Evolutionary conservation across 495 filamentous ascomycete genomes (phyloP).

Genomic region (Lasiosphaeria hispida): DNA sequence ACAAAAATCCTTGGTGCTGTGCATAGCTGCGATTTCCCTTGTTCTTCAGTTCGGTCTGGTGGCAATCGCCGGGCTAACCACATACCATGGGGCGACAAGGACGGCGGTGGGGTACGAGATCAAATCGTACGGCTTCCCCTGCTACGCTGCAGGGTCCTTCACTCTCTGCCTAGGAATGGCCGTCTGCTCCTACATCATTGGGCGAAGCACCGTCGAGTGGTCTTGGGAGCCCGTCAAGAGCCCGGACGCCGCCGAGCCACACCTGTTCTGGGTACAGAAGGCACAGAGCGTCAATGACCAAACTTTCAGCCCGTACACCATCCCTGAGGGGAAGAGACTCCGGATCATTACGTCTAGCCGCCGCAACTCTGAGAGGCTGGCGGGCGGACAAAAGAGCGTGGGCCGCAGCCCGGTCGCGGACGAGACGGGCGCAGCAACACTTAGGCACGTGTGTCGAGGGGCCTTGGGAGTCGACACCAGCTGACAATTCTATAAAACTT

Average conservation of each 20-base stretch:
- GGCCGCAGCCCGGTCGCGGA: no score
- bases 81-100: not conserved
- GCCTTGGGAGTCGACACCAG: no score
- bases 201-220: not conserved
- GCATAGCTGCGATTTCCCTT: not conserved
- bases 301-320: not conserved
- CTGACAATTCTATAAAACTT: no score
- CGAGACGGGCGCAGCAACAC: no score
- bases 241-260: not conserved
- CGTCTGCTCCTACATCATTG: not conserved
- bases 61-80: not conserved
- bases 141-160: not conserved
- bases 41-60: not conserved
- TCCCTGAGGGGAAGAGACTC: not conserved
- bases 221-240: not conserved
- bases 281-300: not conserved
- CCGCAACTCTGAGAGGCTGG: no score
- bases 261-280: not conserved
- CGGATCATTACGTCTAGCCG: not conserved
- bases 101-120: not conserved
- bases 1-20: not conserved
- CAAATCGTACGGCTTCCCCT: not conserved
- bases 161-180: not conserved
- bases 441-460: no score
- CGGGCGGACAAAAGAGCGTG: no score